Percentiles rank a stretch among this genome's conserved stretches.
Conservation (phyloP, 306 rosid genomes). For the Vicia sativa region DNA sequence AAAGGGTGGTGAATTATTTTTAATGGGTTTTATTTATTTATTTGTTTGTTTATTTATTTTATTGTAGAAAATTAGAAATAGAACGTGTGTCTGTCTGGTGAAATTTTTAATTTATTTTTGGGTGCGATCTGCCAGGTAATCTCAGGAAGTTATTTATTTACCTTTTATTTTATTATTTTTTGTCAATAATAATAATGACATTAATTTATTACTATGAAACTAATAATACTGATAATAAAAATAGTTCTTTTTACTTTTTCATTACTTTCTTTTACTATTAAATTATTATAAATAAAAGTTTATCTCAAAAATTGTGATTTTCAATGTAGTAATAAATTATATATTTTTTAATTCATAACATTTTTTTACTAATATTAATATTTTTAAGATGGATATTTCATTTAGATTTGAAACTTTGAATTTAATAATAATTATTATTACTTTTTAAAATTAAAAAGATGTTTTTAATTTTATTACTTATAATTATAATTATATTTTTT, state of each 20-base stretch:
- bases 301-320: too few species aligned
- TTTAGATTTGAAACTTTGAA: too few species aligned
- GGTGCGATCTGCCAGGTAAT: slow-evolving; percentile 88
- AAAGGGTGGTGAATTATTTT: slow-evolving; percentile 68
- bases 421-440: too few species aligned
- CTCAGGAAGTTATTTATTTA: slow-evolving; percentile 49
- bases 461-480: too few species aligned
- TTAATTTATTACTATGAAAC: background rate
- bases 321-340: too few species aligned
- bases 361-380: too few species aligned
- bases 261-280: too few species aligned
- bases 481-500: too few species aligned
- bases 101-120: slow-evolving; percentile 54
- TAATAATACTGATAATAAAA: slow-evolving; percentile 23
- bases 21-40: slow-evolving; percentile 46
- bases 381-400: too few species aligned
- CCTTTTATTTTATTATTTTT: background rate
- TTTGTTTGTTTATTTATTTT: slow-evolving; percentile 16
- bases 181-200: background rate
- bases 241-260: background rate
- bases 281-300: too few species aligned
- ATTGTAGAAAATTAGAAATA: slow-evolving; percentile 41
- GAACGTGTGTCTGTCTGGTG: slow-evolving; percentile 52
- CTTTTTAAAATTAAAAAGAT: too few species aligned
- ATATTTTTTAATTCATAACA: too few species aligned